A percentile compares a stretch with the other conserved stretches of the same genome.
Evolutionary conservation across 306 rosid species (phyloP).

Genomic region (Echinosophora koreensis): DNA sequence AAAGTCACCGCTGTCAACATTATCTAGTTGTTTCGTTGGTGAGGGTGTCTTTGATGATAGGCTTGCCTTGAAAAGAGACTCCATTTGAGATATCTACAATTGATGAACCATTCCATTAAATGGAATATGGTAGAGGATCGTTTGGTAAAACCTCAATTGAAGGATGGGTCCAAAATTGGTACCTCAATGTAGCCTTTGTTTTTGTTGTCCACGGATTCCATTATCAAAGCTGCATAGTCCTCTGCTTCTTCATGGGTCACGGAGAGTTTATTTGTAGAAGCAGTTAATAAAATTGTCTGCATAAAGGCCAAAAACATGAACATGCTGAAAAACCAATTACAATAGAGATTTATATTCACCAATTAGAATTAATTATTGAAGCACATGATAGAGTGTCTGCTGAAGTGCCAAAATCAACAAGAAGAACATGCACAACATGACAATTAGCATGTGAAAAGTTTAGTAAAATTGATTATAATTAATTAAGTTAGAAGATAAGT

Average conservation of each 20-base stretch:
- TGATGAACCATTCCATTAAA: slow-evolving; percentile 20
- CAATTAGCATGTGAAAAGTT: slow-evolving; percentile 33
- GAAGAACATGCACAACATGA: slow-evolving; percentile 42
- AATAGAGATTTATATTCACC: slow-evolving; percentile 1
- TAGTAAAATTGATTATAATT: neutral
- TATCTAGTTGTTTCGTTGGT: slow-evolving; percentile 44
- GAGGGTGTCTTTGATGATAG: slow-evolving; percentile 45
- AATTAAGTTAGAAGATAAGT: slow-evolving; percentile 7
- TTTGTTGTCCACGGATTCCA: slow-evolving; percentile 74
- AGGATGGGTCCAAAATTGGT: slow-evolving; percentile 36
- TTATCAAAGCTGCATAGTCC: slow-evolving; percentile 69
- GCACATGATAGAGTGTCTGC: slow-evolving; percentile 54
- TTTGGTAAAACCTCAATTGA: neutral
- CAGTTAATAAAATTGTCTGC: slow-evolving; percentile 71
- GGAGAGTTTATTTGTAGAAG: slow-evolving; percentile 72
- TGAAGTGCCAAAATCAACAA: slow-evolving; percentile 31
- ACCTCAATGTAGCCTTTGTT: slow-evolving; percentile 82
- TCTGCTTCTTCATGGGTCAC: slow-evolving; percentile 85
- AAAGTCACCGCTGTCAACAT: slow-evolving; percentile 31
- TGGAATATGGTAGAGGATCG: slow-evolving; percentile 28
- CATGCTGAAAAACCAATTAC: slow-evolving; percentile 13
- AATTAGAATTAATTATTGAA: slow-evolving; percentile 49
- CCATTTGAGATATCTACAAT: slow-evolving; percentile 58
- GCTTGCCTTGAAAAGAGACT: slow-evolving; percentile 57
- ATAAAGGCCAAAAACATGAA: slow-evolving; percentile 25